Base-by-base conservation (phyloP, 495 filamentous ascomycete species). In the Barbatosphaeria neglecta region DNA sequence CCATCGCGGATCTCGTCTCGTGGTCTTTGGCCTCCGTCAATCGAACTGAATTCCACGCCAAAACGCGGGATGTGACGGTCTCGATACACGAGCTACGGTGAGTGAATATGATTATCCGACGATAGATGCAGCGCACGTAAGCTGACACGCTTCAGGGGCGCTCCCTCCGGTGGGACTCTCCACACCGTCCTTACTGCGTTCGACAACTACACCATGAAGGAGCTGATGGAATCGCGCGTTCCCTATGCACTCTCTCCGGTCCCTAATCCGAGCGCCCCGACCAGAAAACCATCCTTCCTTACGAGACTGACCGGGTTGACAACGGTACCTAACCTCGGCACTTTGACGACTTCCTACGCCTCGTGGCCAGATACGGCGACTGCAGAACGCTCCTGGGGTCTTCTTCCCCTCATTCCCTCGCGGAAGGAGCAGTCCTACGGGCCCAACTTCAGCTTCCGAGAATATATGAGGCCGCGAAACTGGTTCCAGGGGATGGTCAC, bases 1-100 rank as follows among this genome's bases (percentile, higher is more conserved):
- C 82, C 1, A 87, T 87, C 0, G 72, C 88, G 0, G 92, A 98
- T 63, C 68, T 96, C 18, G 60, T 89, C 28, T 72, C 86, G 25
- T 94, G 76, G 69, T 65, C 76, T 2, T 67, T 95, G 9, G 80
- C 83, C 27, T 73, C 74, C 20, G 61, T 73, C 38, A 73, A 92
- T 43, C 78, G 80, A 9, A 70, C 81, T 37, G 69, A 77, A 23
- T 58, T 84, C 20, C 58, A 60, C 1, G 67, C 69, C 10, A 67
- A 71, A 7, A 82, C 79, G 1, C 60, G 58, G 22, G 76, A 83
- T 41, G 76, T 86, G 11, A 69, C 78, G 38, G 58, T 81, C 16
- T 75, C 74, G 4, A 61, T 88, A 41, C 73, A 85, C 52, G 76
- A 76, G 15, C 43, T 87, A 37, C 81, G 75, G 75, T 79, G 62